Conservation (phyloP, 495 filamentous ascomycete genomes). For the Penicillium subrubescens region DNA sequence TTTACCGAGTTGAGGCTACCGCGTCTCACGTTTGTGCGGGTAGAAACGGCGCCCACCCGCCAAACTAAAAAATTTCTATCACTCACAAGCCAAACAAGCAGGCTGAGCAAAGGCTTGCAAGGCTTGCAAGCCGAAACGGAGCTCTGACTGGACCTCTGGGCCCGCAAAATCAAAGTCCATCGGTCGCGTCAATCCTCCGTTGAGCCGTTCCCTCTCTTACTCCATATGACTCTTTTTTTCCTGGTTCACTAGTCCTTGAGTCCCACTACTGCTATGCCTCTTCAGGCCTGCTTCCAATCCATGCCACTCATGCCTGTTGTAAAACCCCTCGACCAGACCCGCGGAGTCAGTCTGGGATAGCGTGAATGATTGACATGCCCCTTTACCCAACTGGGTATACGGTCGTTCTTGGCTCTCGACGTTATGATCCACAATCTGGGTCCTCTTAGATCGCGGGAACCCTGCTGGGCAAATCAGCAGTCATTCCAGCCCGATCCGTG, state of each 20-base stretch:
- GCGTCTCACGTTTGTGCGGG: slow-evolving; percentile 26
- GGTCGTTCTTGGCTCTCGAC: slow-evolving; percentile 18
- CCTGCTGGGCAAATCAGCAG: slow-evolving; percentile 5
- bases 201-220: background rate
- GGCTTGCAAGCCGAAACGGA: background rate
- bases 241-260: background rate
- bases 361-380: slow-evolving; percentile 12
- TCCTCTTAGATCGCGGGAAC: slow-evolving; percentile 12
- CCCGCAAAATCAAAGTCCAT: background rate
- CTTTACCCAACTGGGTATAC: slow-evolving; percentile 17
- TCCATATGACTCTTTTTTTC: background rate
- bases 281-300: background rate
- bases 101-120: background rate
- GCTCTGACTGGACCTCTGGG: background rate
- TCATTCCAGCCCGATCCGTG: background rate
- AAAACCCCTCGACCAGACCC: background rate
- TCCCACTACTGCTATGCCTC: background rate
- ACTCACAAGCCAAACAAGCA: background rate
- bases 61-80: background rate
- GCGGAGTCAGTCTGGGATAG: slow-evolving; percentile 2
- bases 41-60: slow-evolving; percentile 26
- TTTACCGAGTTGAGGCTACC: slow-evolving; percentile 26
- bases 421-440: slow-evolving; percentile 20
- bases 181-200: background rate
- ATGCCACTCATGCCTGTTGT: background rate